Evolutionary conservation across 108 stramenopile genomes (phyloP).

Genomic region (Cyclotella cryptica): DNA sequence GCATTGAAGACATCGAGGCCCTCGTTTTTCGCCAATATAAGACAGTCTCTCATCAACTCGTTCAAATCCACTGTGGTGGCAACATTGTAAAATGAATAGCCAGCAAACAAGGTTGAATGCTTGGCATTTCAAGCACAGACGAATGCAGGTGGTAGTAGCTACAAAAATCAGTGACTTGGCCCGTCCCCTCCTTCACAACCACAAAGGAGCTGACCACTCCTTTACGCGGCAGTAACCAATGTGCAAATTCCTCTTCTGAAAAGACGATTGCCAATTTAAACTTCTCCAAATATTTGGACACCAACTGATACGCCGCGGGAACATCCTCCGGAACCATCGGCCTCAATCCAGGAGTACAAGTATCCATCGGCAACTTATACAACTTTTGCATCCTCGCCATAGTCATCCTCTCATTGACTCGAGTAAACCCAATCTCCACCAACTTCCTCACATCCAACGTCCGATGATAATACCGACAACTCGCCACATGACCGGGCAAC

Average conservation of each 20-base stretch:
- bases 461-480: slow-evolving; percentile 95
- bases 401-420: slow-evolving; percentile 90
- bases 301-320: slow-evolving; percentile 72
- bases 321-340: slow-evolving; percentile 89
- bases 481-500: slow-evolving; percentile 92
- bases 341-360: slow-evolving; percentile 56
- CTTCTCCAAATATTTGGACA: slow-evolving; percentile 82
- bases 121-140: slow-evolving; percentile 81
- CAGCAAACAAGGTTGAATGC: slow-evolving; percentile 91
- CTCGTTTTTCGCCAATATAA: slow-evolving; percentile 88
- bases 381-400: slow-evolving; percentile 93
- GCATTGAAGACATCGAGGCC: slow-evolving; percentile 99
- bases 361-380: slow-evolving; percentile 79
- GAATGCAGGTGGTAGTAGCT: slow-evolving; percentile 97
- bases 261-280: slow-evolving; percentile 87
- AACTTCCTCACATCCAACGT: slow-evolving; percentile 96
- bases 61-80: slow-evolving; percentile 83
- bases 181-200: slow-evolving; percentile 54
- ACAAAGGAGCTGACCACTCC: slow-evolving; percentile 95
- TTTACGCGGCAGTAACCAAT: slow-evolving; percentile 95
- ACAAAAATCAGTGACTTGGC: slow-evolving; percentile 85
- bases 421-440: slow-evolving; percentile 92
- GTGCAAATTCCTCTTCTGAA: slow-evolving; percentile 88
- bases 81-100: slow-evolving; percentile 98
- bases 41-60: slow-evolving; percentile 94